Base-by-base conservation (phyloP, 2,329 filamentous ascomycete genomes). In the Diplodia scrobiculata region DNA sequence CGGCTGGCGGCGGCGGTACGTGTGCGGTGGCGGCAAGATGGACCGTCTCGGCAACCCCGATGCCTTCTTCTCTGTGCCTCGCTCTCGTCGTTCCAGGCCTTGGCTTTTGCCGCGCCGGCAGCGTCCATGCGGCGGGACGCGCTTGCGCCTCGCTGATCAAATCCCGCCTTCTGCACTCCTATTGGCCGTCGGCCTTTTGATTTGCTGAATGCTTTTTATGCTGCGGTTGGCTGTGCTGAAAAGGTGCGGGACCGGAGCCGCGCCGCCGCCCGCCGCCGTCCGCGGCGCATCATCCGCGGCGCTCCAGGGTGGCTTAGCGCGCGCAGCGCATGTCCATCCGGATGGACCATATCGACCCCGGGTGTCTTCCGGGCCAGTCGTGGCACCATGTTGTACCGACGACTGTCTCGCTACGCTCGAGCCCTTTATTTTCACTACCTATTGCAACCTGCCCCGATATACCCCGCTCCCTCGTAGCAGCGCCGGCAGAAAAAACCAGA, bases 221-320 rank as follows among this genome's bases (percentile, higher is more conserved):
- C 58, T 36, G 27, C 45, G 25, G 27, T 60, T 60, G 55, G 55
- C 25, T 34, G 47, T 41, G 41, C 36, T 41, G 17, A 4, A 19
- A 19, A n/a, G 14, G 27, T 45, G 58, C 58, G 27, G 58, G 17
- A 9, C 32, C 32, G 32, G 21, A 21, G 21, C 21, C 21, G 21
- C 32, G 32, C 32, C 32, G 32, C 32, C 32, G 32, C 32, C 32
- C 32, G 32, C 32, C 55, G 38, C 38, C 38, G 38, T 17, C 38
- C 55, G 55, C 41, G 38, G 55, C 55, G 55, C 55, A 60, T 60
- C 55, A 48, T 60, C 55, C 55, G 55, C 55, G 9, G 13, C 19
- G 17, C 19, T 58, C 41, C 29, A 29, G 48, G 48, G n/a, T n/a
- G 21, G 21, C 19, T 21, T 59, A 41, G 25, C 38, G 38, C 27